These are phyloP conservation scores for Fagus crenata DNA, from an alignment of 306 rosid genomes.

Conservation along the genomic window DNA sequence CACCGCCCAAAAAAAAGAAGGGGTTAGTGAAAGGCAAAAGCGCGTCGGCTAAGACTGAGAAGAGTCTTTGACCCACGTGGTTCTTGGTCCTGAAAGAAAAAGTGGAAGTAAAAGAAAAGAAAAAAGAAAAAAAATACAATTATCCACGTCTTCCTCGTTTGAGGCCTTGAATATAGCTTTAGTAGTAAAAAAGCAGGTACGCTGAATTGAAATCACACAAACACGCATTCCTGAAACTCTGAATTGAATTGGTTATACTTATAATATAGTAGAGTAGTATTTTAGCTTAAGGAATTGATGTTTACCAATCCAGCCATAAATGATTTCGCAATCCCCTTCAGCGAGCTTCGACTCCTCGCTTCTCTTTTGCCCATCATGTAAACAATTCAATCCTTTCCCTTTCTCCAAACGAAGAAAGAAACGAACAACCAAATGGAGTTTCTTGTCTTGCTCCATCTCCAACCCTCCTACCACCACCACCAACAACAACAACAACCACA, in stretches of 20 bases:
- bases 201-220: not conserved
- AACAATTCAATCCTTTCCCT: conserved; percentile 33
- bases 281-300: conserved; percentile 30
- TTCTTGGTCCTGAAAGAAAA: no score
- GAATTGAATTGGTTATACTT: not conserved
- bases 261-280: not conserved
- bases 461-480: conserved; percentile 33
- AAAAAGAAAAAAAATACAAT: not conserved
- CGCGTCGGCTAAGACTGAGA: no score
- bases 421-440: conserved; percentile 35
- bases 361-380: conserved; percentile 60
- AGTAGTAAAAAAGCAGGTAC: not conserved
- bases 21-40: no score
- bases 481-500: conserved; percentile 1
- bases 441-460: conserved; percentile 44
- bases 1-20: no score
- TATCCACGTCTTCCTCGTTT: conserved; percentile 58
- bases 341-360: conserved; percentile 49
- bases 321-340: conserved; percentile 58
- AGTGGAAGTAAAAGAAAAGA: no score
- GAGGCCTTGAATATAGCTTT: conserved; percentile 49
- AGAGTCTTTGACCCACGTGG: no score
- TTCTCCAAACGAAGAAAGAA: conserved; percentile 44
- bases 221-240: not conserved
- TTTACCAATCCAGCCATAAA: conserved; percentile 38